These are phyloP conservation scores for Albophoma yamanashiensis DNA, from an alignment of 2,329 filamentous ascomycete species.

Conservation along the genomic window DNA sequence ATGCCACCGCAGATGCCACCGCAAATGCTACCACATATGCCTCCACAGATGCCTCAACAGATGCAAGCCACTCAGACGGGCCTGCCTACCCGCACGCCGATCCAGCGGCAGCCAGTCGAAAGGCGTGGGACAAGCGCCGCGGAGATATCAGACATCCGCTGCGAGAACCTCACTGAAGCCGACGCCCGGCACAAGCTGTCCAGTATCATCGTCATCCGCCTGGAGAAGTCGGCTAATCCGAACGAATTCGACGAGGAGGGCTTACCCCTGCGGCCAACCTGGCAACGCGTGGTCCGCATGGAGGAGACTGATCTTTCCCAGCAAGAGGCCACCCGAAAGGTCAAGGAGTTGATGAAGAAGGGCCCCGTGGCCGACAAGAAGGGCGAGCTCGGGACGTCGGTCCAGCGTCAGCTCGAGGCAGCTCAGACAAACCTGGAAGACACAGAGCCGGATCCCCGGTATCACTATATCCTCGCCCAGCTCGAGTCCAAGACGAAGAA, in stretches of 20 bases:
- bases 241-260: slow-evolving; percentile 26
- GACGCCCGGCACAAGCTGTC: slow-evolving; percentile 28
- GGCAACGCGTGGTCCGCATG: slow-evolving; percentile 25
- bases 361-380: slow-evolving; percentile 26
- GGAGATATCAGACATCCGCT: slow-evolving; percentile 24
- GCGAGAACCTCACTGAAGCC: slow-evolving; percentile 23
- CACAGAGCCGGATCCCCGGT: slow-evolving; percentile 26
- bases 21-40: not conserved
- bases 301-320: slow-evolving; percentile 26
- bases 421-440: slow-evolving; percentile 22
- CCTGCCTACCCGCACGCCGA: not conserved
- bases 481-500: slow-evolving; percentile 27
- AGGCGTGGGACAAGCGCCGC: slow-evolving; percentile 7
- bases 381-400: slow-evolving; percentile 18
- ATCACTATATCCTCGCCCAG: slow-evolving; percentile 30
- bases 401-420: slow-evolving; percentile 31
- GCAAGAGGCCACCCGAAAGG: slow-evolving; percentile 21
- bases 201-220: slow-evolving; percentile 27
- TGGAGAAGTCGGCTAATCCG: slow-evolving; percentile 25
- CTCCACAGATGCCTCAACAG: not conserved
- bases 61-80: not conserved
- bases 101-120: slow-evolving; percentile 2
- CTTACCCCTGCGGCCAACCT: slow-evolving; percentile 20
- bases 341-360: slow-evolving; percentile 24
- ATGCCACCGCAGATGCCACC: not conserved